phyloP scores from a whole-genome alignment of 1,284 basidiomycete genomes.

The Albatrellus sp. region DNA sequence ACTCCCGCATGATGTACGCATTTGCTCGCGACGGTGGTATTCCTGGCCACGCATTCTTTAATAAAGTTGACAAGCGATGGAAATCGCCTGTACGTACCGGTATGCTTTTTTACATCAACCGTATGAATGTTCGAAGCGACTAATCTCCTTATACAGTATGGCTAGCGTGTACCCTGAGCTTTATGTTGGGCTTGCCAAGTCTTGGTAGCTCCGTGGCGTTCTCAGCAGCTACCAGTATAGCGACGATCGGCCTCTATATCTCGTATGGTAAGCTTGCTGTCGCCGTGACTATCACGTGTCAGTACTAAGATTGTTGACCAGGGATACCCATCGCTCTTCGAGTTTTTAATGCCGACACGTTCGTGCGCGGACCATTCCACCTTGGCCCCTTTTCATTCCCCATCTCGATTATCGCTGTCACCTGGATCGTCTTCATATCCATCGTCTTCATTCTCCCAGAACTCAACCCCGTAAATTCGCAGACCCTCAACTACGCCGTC shows the following conservation, averaged over 20 bases:
- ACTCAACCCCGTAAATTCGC: conserved; percentile 51
- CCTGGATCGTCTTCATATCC: conserved; percentile 52
- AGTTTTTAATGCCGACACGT: conserved; percentile 43
- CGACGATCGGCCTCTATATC: conserved; percentile 68
- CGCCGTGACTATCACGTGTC: too few species aligned
- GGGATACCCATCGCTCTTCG: conserved; percentile 59
- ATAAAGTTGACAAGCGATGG: conserved; percentile 44
- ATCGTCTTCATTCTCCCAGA: conserved; percentile 59
- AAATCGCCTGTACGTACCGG: conserved; percentile 59
- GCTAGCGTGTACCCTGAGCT: conserved; percentile 68
- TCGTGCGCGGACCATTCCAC: conserved; percentile 62
- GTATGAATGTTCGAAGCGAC: background rate
- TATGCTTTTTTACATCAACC: conserved; percentile 15
- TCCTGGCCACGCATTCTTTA: conserved; percentile 54
- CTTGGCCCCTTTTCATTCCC: conserved; percentile 49
- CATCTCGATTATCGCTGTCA: conserved; percentile 36
- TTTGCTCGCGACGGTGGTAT: conserved; percentile 63
- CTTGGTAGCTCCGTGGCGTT: conserved; percentile 63
- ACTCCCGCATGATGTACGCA: conserved; percentile 72
- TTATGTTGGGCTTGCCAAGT: conserved; percentile 60
- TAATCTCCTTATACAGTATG: conserved; percentile 33
- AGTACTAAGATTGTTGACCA: conserved; percentile 13
- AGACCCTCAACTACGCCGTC: conserved; percentile 63
- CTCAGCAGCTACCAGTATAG: conserved; percentile 62
- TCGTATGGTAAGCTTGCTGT: conserved; percentile 38